Conservation (phyloP, 1,284 basidiomycete species). For the Athelia sp. region DNA sequence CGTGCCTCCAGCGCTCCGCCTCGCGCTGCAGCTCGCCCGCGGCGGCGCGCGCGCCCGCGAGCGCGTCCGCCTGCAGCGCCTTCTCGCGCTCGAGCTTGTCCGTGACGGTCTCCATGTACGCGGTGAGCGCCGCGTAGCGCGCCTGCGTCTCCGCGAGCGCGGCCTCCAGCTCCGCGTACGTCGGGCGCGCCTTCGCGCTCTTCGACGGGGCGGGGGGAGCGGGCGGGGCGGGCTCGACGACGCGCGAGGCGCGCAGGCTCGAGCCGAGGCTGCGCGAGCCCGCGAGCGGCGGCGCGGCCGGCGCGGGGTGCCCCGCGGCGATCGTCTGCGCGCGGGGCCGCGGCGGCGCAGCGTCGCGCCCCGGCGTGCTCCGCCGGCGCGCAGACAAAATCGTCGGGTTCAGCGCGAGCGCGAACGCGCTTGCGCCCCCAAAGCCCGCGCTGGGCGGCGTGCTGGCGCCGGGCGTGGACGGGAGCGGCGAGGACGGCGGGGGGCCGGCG, state of each 20-base stretch:
- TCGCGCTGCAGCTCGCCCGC: not conserved
- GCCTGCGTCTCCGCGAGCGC: not conserved
- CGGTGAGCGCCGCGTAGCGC: not conserved
- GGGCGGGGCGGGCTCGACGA: not conserved
- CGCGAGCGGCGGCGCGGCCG: no score
- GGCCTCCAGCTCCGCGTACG: not conserved
- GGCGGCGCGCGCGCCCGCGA: no score
- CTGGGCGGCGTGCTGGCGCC: no score
- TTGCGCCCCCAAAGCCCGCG: no score
- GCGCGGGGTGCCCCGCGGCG: no score
- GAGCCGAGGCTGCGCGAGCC: no score
- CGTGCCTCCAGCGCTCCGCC: not conserved
- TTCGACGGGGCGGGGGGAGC: not conserved
- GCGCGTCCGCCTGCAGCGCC: not conserved
- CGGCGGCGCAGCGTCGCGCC: not conserved
- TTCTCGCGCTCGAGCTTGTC: conserved; percentile 1
- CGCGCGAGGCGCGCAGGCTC: not conserved
- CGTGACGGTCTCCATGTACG: not conserved
- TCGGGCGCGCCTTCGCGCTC: not conserved
- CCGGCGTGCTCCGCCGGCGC: not conserved
- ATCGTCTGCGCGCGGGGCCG: not conserved
- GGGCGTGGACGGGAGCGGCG: not conserved
- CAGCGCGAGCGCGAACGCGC: not conserved
- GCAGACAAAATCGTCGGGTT: not conserved
- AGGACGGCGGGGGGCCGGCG: not conserved